Base-by-base conservation (phyloP, 2,329 filamentous ascomycete species). In the Phaeosphaeriaceae sp. region DNA sequence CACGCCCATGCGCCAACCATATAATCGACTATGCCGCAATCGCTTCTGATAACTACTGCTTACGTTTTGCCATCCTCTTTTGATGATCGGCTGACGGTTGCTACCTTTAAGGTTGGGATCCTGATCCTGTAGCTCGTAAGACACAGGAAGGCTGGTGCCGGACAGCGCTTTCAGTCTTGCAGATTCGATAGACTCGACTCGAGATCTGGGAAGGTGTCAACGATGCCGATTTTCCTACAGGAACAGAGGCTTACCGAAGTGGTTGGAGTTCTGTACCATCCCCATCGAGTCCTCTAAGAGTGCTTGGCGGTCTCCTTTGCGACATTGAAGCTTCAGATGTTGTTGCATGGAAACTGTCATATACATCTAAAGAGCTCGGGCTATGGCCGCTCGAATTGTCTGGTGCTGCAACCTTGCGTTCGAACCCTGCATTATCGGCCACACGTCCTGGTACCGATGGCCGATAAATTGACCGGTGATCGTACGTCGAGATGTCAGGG, bases 1-100 rank as follows among this genome's bases (percentile, higher is more conserved):
- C 0, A 67, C 50, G 9, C 67, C 67, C 65, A 63, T 66, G 1
- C 58, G 61, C 65, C 67, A 70, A 9, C 65, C 65, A 24, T 64
- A 21, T n/a, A 60, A 68, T 25, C 58, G 53, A 36, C 63, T 65
- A 40, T 42, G 25, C 40, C 36, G 20, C 2, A 62, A n/a, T n/a
- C 54, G 50, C 25, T 49, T 13, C 11, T 36, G 5, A 13, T 13
- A 36, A 13, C 3, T 36, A 3, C 10, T 3, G 3, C 31, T 9
- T 36, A 36, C 15, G 10, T 3, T 13, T 9, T 13, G 31, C 31
- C 11, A 13, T 13, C 11, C 15, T 36, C 7, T 13, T 13, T 13
- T 36, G 5, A 36, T 36, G 11, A 3, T 13, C 31, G 15, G 31
- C 15, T 13, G 31, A 13, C 31, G 11, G 11, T 13, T 3, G n/a